Base-by-base conservation (phyloP, 768 basidiomycete genomes). In the Hypsizygus marmoreus region DNA sequence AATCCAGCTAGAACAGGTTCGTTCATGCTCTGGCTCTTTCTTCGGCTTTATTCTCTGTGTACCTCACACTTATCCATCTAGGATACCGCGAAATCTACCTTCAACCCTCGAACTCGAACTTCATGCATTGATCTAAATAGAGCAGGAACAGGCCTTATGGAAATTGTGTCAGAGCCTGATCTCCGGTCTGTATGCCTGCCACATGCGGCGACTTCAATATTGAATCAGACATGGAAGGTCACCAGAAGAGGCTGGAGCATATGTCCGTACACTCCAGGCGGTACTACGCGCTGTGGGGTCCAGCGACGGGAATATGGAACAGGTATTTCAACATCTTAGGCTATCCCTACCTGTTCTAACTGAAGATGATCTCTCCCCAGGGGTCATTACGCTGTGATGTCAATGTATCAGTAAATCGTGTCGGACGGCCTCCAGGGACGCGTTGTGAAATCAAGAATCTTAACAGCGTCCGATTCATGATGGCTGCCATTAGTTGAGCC, bases 391-490 rank as follows among this genome's bases (percentile, higher is more conserved):
- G 97, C 30, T 95, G 94, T 51, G 97, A 99, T 59, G 90, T 95
- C 22, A 98, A 99, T 58, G 86, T 98, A 4, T 97, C 95, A 4
- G 81, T 97, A 5, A 88, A 91, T 57, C 77, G 77, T 36, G 62
- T 69, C 31, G 84, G 85, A 7, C 67, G 77, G 5, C 65, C 79
- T 3, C 82, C 70, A 1, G 86, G 94, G 2, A 95, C 88, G 1
- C 83, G 95, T 23, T 95, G 93, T 58, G 95, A 99, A 67, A 82
- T 99, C 56, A 99, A 99, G 68, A 99, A 99, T 58, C 76, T 99
- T 32, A 97, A 97, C 61, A 93, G 92, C 43, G 74, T 97, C 32
- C 82, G 81, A 52, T 93, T 87, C 64, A 86, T 93, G 70, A 79
- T 79, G 64, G 75, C 80, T 13, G 95, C 95, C 10, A 91, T 97